Percentiles rank a stretch among this genome's conserved stretches.
phyloP scores from a whole-genome alignment of 768 basidiomycete species.

The Cystofilobasidium macerans region DNA sequence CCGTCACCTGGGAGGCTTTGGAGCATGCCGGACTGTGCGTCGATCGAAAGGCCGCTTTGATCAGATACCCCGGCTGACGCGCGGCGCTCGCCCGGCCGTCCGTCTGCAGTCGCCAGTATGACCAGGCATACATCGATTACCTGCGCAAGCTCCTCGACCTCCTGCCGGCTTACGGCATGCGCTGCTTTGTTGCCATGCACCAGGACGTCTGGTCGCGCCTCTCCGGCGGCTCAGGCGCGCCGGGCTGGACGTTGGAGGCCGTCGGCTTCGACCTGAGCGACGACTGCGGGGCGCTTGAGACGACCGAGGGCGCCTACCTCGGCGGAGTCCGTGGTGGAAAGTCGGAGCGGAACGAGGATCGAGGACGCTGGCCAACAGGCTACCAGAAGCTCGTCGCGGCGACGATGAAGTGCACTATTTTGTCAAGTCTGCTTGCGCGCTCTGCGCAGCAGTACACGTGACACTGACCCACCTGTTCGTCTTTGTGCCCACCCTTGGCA shows the following conservation, averaged over 20 bases:
- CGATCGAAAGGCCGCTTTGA: neutral
- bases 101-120: slow-evolving; percentile 60
- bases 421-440: neutral
- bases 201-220: slow-evolving; percentile 59
- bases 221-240: slow-evolving; percentile 87
- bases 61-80: neutral
- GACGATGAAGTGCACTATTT: slow-evolving; percentile 57
- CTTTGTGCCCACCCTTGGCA: slow-evolving; percentile 32
- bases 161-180: slow-evolving; percentile 54
- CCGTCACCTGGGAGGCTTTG: slow-evolving; percentile 93
- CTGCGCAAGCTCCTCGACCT: slow-evolving; percentile 57
- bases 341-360: slow-evolving; percentile 6
- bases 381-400: slow-evolving; percentile 79
- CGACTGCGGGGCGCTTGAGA: slow-evolving; percentile 52
- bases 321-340: slow-evolving; percentile 20
- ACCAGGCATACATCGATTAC: slow-evolving; percentile 70
- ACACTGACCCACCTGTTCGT: neutral
- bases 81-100: neutral
- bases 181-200: slow-evolving; percentile 21
- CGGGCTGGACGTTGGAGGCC: slow-evolving; percentile 82
- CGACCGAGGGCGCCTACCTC: slow-evolving; percentile 67
- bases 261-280: slow-evolving; percentile 69
- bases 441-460: neutral
- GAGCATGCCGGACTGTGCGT: slow-evolving; percentile 84
- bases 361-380: slow-evolving; percentile 36